phyloP scores from a whole-genome alignment of 148 eudicot species.

The Spergularia marina region DNA sequence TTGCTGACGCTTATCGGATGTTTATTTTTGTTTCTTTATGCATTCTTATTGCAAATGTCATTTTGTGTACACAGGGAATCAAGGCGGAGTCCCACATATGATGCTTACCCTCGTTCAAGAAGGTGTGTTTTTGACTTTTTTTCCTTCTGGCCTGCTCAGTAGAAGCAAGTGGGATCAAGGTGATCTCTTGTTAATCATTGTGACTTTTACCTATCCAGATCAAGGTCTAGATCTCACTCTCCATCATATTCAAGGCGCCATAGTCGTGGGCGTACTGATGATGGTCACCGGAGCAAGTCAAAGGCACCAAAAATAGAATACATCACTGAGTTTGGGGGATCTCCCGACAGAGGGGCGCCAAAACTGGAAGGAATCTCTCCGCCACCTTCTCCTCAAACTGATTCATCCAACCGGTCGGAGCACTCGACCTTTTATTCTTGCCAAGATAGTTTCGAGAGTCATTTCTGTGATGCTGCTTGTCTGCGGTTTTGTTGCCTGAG shows the following conservation, averaged over 20 bases:
- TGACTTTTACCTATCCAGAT: conserved; percentile 35
- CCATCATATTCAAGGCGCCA: conserved; percentile 78
- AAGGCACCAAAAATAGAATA: conserved; percentile 89
- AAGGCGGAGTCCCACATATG: conserved; percentile 94
- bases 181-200: not conserved
- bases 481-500: conserved; percentile 57
- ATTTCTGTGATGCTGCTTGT: conserved; percentile 71
- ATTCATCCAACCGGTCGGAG: conserved; percentile 90
- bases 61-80: conserved; percentile 58
- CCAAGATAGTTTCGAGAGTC: conserved; percentile 78
- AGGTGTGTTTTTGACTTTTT: conserved; percentile 38
- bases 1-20: not conserved
- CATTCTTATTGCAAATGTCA: conserved; percentile 9
- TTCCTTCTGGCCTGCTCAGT: not conserved
- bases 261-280: conserved; percentile 71
- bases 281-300: conserved; percentile 68
- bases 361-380: conserved; percentile 84
- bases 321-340: conserved; percentile 97
- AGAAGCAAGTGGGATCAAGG: not conserved
- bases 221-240: conserved; percentile 79
- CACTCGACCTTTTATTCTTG: conserved; percentile 88
- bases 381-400: conserved; percentile 75
- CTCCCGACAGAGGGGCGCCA: conserved; percentile 63
- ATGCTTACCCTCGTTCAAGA: conserved; percentile 84
- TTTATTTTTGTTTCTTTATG: not conserved